A percentile compares a stretch with the other conserved stretches of the same genome.
Conservation (phyloP, 805 yeast genomes). For the Clavispora vitiphila region DNA sequence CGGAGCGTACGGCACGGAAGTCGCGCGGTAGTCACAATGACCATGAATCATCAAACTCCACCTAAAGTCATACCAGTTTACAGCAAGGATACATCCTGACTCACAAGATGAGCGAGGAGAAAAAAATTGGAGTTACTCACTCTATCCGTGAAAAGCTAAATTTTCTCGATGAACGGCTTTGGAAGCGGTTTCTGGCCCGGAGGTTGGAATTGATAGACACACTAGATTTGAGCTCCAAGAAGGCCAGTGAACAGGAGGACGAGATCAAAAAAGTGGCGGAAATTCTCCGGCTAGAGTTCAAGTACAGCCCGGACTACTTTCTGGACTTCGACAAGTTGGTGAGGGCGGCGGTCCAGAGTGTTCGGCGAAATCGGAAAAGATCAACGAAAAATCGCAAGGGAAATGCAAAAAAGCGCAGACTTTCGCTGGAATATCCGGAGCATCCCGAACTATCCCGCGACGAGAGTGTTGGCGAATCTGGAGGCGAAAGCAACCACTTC, state of each 20-base stretch:
- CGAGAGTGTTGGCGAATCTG: not conserved
- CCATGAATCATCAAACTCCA: conserved; percentile 12
- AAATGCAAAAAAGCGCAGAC: conserved; percentile 8
- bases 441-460: not conserved
- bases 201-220: conserved; percentile 85
- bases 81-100: not conserved
- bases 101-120: conserved; percentile 16
- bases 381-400: conserved; percentile 30
- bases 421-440: conserved; percentile 1
- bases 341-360: conserved; percentile 90
- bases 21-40: conserved; percentile 10
- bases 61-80: not conserved
- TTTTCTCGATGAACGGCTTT: conserved; percentile 73
- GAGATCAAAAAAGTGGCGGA: conserved; percentile 76
- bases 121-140: conserved; percentile 50
- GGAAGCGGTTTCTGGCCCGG: conserved; percentile 91
- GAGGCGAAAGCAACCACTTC: conserved; percentile 12
- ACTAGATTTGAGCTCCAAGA: conserved; percentile 54
- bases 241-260: conserved; percentile 90
- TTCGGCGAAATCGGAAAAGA: conserved; percentile 78
- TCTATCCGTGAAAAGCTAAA: conserved; percentile 57
- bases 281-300: conserved; percentile 71
- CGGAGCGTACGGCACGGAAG: conserved; percentile 1
- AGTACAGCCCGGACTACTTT: conserved; percentile 52
- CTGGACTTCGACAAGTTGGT: conserved; percentile 85